Base-by-base conservation (phyloP, 192 early-diverging fungal genomes). In the Linnemannia elongata region DNA sequence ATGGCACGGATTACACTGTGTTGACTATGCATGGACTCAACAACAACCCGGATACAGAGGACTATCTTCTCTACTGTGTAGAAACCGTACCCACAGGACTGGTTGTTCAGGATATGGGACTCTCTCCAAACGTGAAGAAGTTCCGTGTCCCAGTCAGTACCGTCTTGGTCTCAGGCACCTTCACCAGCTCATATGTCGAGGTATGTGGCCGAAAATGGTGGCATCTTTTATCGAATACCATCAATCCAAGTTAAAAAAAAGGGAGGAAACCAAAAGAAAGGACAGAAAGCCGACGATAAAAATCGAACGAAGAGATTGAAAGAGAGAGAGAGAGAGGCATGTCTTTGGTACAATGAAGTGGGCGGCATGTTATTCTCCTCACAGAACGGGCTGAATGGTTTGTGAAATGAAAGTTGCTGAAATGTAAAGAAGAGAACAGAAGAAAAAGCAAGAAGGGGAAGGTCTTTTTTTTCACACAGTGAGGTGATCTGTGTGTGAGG, bases 31-130 rank as follows among this genome's bases (percentile, higher is more conserved):
- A 2, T 75, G 78, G 38, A 20, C 44, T 27, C 12, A 35, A 68
- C 75, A 52, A 68, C 45, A 88, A 87, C 44, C 44, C 18, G 49
- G 36, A 72, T 42, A 20, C 54, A 13, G 89, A 92, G 52, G 77
- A 60, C 27, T 91, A 89, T 52, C 44, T 91, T 13, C 76, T 92
- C 6, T 89, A 92, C 57, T 91, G 91, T 63, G 75, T 74, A 22
- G 42, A 18, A 17, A 7, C 24, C 0, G 30, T 44, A 30, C 88
- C 88, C 18, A 81, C 78, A 1, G 41, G 39, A 24, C 39, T 52
- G 1, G 79, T 69, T 33, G 45, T 89, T 47, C 45, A 52, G 41
- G 35, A 66, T 30, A 74, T 78, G 63, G 79, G 80, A 7, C 39
- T 80, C 68, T n/a, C 45, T 36, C 2, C n/a, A 7, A 20, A 0